A percentile compares a stretch with the other conserved stretches of the same genome.
phyloP scores from a whole-genome alignment of 192 early-diverging fungal genomes.

The Coemansia nantahalensis region DNA sequence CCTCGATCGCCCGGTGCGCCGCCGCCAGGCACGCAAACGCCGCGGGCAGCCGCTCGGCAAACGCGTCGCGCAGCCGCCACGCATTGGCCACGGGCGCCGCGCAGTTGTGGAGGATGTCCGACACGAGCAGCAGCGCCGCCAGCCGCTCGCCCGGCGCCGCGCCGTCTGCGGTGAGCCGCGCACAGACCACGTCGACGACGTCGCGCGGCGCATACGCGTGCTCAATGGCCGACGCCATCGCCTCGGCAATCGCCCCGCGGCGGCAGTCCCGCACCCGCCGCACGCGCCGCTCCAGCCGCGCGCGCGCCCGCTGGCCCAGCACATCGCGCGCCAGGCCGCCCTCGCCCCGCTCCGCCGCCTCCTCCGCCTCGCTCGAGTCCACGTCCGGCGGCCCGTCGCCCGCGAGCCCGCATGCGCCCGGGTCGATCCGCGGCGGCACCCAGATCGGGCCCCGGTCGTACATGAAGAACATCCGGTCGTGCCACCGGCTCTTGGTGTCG shows the following conservation, averaged over 20 bases:
- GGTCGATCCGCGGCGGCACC: conserved; percentile 72
- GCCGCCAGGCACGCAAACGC: conserved; percentile 71
- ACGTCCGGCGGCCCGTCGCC: not conserved
- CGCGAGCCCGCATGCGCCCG: conserved; percentile 20
- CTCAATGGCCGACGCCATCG: conserved; percentile 83
- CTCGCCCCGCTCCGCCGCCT: conserved; percentile 5
- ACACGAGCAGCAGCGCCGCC: conserved; percentile 77
- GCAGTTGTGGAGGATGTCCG: conserved; percentile 89
- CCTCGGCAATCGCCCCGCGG: conserved; percentile 62
- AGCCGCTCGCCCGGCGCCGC: conserved; percentile 66
- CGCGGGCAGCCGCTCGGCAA: conserved; percentile 59
- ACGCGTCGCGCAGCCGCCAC: conserved; percentile 76
- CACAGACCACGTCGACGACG: conserved; percentile 66
- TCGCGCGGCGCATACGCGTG: conserved; percentile 80
- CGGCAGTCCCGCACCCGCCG: conserved; percentile 8
- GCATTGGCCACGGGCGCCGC: conserved; percentile 75
- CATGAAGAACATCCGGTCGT: conserved; percentile 81
- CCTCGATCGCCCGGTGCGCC: conserved; percentile 66
- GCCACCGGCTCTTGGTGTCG: conserved; percentile 73
- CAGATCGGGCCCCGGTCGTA: conserved; percentile 77
- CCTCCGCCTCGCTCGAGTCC: conserved; percentile 49
- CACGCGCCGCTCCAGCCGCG: conserved; percentile 28
- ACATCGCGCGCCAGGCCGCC: conserved; percentile 6
- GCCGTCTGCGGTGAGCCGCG: conserved; percentile 54
- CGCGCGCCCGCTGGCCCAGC: conserved; percentile 24